Conservation (phyloP, 257 asterid species). For the Solanum piurae region DNA sequence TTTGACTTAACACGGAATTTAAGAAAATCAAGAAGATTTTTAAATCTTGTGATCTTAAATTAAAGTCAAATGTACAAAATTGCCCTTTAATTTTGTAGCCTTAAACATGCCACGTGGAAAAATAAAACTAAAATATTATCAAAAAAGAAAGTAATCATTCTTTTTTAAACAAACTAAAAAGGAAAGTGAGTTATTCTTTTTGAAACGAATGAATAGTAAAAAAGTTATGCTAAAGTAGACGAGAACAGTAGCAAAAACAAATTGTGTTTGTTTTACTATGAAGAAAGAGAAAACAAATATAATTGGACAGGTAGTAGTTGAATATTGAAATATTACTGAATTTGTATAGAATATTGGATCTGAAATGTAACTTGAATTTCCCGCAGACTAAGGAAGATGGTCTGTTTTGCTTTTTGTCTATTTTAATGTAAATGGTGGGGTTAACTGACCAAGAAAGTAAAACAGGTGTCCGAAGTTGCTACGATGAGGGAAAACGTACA, state of each 20-base stretch:
- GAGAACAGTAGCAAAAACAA: not conserved
- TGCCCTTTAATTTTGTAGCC: too few species aligned
- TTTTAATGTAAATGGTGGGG: not conserved
- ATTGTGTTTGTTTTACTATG: not conserved
- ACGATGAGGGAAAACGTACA: constrained; percentile 97
- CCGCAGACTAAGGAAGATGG: not conserved
- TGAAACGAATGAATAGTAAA: too few species aligned
- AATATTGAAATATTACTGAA: not conserved
- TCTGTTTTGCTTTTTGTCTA: not conserved
- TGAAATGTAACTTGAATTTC: not conserved
- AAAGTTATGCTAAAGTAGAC: too few species aligned
- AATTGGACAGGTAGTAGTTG: not conserved
- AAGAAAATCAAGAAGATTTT: too few species aligned
- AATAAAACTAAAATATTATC: fast-evolving
- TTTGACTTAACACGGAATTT: too few species aligned
- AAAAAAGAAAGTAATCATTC: too few species aligned
- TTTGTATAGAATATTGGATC: not conserved
- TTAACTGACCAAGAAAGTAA: not conserved
- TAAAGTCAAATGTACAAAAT: too few species aligned
- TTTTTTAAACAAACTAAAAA: too few species aligned
- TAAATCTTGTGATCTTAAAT: too few species aligned
- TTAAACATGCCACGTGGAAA: too few species aligned
- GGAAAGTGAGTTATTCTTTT: too few species aligned
- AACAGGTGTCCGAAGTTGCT: constrained; percentile 97
- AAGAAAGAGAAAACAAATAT: not conserved